These are phyloP conservation scores for Avicennia marina DNA, from an alignment of 257 asterid species.

Conservation along the genomic window DNA sequence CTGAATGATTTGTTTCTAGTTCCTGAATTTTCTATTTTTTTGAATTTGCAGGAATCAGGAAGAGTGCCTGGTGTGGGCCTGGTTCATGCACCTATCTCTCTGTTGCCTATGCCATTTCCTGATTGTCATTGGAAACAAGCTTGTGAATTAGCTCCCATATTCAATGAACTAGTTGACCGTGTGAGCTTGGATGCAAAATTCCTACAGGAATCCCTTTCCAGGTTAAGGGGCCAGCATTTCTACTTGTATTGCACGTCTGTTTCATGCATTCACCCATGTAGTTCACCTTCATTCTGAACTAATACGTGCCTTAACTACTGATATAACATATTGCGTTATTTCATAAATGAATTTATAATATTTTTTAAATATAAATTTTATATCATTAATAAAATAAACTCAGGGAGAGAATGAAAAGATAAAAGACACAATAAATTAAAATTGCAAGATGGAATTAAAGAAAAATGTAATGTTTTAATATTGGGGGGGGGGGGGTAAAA, in stretches of 20 bases:
- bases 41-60: constrained; percentile 67
- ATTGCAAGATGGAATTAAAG: too few species aligned
- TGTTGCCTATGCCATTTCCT: constrained; percentile 77
- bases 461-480: too few species aligned
- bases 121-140: constrained; percentile 75
- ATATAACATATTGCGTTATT: too few species aligned
- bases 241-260: background rate
- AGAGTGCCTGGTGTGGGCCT: constrained; percentile 76
- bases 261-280: background rate
- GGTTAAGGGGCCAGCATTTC: constrained; percentile 34
- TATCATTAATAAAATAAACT: too few species aligned
- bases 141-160: constrained; percentile 92
- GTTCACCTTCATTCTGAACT: background rate
- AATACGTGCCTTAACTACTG: too few species aligned
- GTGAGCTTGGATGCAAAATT: constrained; percentile 83
- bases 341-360: too few species aligned
- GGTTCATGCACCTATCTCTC: constrained; percentile 85
- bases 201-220: constrained; percentile 83
- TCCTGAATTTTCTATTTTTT: constrained; percentile 7
- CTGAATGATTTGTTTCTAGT: background rate
- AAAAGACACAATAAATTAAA: too few species aligned
- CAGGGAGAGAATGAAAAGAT: too few species aligned
- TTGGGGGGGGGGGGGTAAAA: too few species aligned
- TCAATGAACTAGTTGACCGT: constrained; percentile 87
- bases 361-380: too few species aligned